Base-by-base conservation (phyloP, 306 rosid genomes). In the Pyrus bretschneideri region DNA sequence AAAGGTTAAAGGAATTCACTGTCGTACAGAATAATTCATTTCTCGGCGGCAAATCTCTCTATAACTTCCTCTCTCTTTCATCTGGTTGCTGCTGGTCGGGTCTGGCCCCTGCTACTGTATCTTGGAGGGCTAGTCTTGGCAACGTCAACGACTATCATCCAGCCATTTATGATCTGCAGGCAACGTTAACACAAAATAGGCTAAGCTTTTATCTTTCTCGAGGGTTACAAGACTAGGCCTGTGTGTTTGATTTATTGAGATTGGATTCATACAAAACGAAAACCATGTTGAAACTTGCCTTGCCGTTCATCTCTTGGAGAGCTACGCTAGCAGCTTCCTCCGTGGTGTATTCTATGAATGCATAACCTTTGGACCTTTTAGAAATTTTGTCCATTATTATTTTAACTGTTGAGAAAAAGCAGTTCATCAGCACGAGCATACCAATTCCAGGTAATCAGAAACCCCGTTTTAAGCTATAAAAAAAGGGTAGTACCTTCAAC, bases 91-190 rank as follows among this genome's bases (percentile, higher is more conserved):
- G 82, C 70, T 62, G 82, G 51, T 82, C 85, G 79, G 31, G 77
- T 76, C 17, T 40, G 79, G 49, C 82, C 81, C 22, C 85, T 67
- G 79, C 78, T 70, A 67, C 78, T 74, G 70, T 81, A 78, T 80
- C 86, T 90, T 58, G 88, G 83, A 30, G 90, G 87, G 78, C 45
- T 86, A 63, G 81, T 76, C 83, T 86, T 94, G 69, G 97, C 98
- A 78, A 83, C 91, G 85, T 93, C 98, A 45, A 91, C 98, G 71
- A 91, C 93, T 73, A 91, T 91, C 97, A 93, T 91, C 97, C 97
- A 90, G 19, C 97, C 98, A 81, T 93, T 93, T 55, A 93, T 91
- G 81, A 93, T 91, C 97, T 93, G 87, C 81, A 80, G 69, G 68
- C 31, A 79, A 59, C 66, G 59, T 65, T 73, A 83, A 68, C 35